Percentiles rank a stretch among this genome's conserved stretches.
Conservation (phyloP, 345 rosid genomes). For the Corchorus capsularis region DNA sequence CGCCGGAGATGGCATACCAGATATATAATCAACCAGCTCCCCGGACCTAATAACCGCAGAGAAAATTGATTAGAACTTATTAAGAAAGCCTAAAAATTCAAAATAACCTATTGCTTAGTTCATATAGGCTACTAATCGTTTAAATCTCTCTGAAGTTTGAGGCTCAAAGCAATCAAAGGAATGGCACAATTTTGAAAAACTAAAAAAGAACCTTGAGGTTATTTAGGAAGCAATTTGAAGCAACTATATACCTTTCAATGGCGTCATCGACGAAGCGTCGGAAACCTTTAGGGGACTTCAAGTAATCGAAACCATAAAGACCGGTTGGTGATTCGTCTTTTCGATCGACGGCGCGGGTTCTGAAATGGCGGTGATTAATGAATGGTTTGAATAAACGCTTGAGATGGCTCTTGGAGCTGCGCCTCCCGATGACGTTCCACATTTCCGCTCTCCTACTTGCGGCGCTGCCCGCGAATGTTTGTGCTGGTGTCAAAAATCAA, state of each 20-base stretch:
- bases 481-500: not conserved
- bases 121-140: not conserved
- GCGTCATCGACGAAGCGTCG: slow-evolving; percentile 87
- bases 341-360: slow-evolving; percentile 33
- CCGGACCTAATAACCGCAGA: slow-evolving; percentile 52
- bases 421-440: slow-evolving; percentile 39
- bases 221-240: not conserved
- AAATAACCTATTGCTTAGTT: too few species aligned
- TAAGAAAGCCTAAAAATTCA: not conserved
- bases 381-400: slow-evolving; percentile 1
- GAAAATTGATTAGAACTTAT: not conserved
- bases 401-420: slow-evolving; percentile 24
- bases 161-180: not conserved
- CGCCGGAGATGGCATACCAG: slow-evolving; percentile 66
- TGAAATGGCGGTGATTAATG: slow-evolving; percentile 34
- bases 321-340: slow-evolving; percentile 54
- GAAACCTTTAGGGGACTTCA: slow-evolving; percentile 81
- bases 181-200: not conserved
- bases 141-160: not conserved
- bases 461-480: not conserved
- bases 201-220: not conserved
- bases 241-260: slow-evolving; percentile 58
- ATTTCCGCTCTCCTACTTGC: slow-evolving; percentile 24
- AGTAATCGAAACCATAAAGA: slow-evolving; percentile 78
- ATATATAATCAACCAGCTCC: slow-evolving; percentile 66